Evolutionary conservation across 352 stramenopile species (phyloP), one percentile per base, ranked within the genome.

Genomic region (Nothophytophthora sp.): DNA sequence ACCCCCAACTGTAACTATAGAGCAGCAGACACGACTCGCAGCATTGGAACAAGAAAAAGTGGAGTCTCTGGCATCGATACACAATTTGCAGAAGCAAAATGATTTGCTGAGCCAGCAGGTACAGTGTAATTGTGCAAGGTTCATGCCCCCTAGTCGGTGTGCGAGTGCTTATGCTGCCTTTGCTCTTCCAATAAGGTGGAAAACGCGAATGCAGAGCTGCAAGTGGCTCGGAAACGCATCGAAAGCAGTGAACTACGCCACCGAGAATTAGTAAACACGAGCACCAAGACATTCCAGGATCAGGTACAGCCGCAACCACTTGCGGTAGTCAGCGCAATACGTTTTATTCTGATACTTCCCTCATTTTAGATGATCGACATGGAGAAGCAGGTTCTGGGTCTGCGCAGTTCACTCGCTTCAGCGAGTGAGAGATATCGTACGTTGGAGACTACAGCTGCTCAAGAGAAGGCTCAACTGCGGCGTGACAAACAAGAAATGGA

Each of bases 401-500:
- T 63, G 1, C 46, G 54, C 4, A 50, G 23, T 23, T 63, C 52
- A 7, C 36, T 67, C n/a, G 29, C 34, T 0, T 46, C 35, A 13
- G 43, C 41, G 22, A n/a, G 49, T 12, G 57, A 68, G 11, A 46
- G 45, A 50, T 42, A 52, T 61, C 40, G 27, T 8, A 30, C 22
- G 6, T 38, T 78, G 24, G 70, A 81, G 30, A 23, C 33, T 9
- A 23, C 44, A 12, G 29, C 35, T 16, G 13, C 34, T 4, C 40
- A 70, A 27, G 67, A 75, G 22, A 75, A 72, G 22, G 16, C 43
- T 12, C 68, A 73, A 25, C 50, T 75, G 22, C 47, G 63, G 1
- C 57, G 45, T 39, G 57, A 76, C 28, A 74, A 67, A 18, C 45
- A 67, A 13, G 58, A 77, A 25, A 36, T 82, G 4, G 65, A 79